Base-by-base conservation (phyloP, 2,329 filamentous ascomycete genomes). In the Aspergillus fumigatiaffinis region DNA sequence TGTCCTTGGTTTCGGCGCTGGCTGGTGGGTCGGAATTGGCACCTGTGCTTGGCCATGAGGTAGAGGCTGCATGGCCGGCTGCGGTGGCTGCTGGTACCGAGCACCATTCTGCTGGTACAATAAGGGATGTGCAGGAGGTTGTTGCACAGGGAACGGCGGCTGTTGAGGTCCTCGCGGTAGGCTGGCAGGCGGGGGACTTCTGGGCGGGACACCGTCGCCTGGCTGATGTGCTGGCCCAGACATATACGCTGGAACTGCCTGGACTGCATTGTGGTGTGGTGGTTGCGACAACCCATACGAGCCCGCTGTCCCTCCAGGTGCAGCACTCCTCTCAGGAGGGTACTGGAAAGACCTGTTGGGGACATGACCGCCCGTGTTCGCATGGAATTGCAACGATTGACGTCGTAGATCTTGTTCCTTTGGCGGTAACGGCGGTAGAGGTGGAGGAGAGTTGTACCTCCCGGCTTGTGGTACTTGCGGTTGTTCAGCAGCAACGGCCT, bases 401-500 rank as follows among this genome's bases (percentile, higher is more conserved):
- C 57, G 61, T 56, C 63, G 64, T 41, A 54, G 46, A 20, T 58
- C 63, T 57, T 69, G 59, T 26, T 68, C 66, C 55, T 72, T 69
- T 21, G 71, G 68, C 42, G 76, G 76, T 7, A 78, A 61, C 17
- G 76, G 76, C 63, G 76, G 61, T 66, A 76, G 53, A 20, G 71
- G 66, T 9, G 73, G 68, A 4, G 71, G 67, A 26, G 71, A 63
- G 50, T 58, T 60, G 60, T 70, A 68, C 59, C 67, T 65, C 21
- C 67, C 68, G 60, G 63, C 59, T 21, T 50, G 60, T 48, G 57
- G 63, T 50, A 57, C 32, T 47, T 59, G 63, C 53, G 57, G 56
- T 25, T 61, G 61, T 21, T 62, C 60, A 29, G 58, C 50, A 44
- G 60, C 35, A 8, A 60, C 54, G 29, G 57, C 28, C 50, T 68